Base-by-base conservation (phyloP, 2,329 filamentous ascomycete species). In the Huntiella abstrusa region DNA sequence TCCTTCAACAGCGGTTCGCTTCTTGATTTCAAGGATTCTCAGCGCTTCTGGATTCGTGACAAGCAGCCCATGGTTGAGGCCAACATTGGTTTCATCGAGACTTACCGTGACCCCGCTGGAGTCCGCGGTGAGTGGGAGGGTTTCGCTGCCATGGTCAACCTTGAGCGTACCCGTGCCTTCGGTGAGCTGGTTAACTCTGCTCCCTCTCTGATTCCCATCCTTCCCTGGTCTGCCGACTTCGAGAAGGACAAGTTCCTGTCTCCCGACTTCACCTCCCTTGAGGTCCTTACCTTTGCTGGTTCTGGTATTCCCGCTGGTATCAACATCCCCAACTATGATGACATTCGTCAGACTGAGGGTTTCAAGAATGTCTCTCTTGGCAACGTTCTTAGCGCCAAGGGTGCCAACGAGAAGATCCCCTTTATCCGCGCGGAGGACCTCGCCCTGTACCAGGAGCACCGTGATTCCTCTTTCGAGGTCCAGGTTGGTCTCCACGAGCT, bases 191-290 rank as follows among this genome's bases (percentile, higher is more conserved):
- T 96, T 4, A 71, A 78, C 15, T 78, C 78, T 19, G 87, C 91
- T 0, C 81, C 86, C 8, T 67, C 68, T 40, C 78, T 94, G 58
- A 95, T 98, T 44, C 84, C 86, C 5, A 76, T 92, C 51, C 67
- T 98, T 11, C 91, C 91, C 0, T 98, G 91, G 91, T 67, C 69
- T 33, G 72, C 74, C 41, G 82, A 84, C 0, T 98, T 96, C 53
- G 91, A 98, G 59, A 96, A 96, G 63, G 87, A 95, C 66, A 86
- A 82, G 57, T 98, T 98, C 62, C 64, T 93, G 33, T 88, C 84
- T 45, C 91, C 91, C 0, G 91, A 98, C 60, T 98, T 98, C 58
- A 96, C 91, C 0, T 91, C 83, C 7, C 70, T 96, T 1, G 91
- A 98, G 60, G 86, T 95, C 2, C 63, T 95, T 51, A 85, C 81